phyloP scores from a whole-genome alignment of 2,329 filamentous ascomycete species.

The Fusarium longipes region DNA sequence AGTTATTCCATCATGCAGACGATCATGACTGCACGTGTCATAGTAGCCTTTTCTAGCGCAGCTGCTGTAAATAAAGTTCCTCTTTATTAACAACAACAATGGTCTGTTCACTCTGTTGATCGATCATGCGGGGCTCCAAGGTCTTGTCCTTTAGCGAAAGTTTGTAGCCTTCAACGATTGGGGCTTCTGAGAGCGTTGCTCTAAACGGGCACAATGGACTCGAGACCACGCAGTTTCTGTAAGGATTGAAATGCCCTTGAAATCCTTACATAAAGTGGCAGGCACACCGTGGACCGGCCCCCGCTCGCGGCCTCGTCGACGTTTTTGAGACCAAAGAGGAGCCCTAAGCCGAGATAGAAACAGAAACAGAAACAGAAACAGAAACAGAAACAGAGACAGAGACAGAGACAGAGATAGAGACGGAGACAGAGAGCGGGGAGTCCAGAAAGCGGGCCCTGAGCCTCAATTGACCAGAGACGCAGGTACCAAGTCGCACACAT shows the following conservation, averaged over 20 bases:
- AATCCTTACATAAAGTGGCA: conserved; percentile 3
- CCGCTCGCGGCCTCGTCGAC: conserved; percentile 10
- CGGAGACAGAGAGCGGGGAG: conserved; percentile 5
- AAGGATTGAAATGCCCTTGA: conserved; percentile 2
- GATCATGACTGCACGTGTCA: conserved; percentile 1
- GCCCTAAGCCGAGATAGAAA: conserved; percentile 20
- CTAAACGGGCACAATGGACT: conserved; percentile 12
- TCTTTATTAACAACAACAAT: conserved; percentile 16
- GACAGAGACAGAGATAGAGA: background rate
- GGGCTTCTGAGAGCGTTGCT: conserved; percentile 22
- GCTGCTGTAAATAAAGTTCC: conserved; percentile 22
- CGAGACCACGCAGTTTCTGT: background rate
- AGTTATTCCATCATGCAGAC: conserved; percentile 22
- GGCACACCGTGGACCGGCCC: conserved; percentile 1
- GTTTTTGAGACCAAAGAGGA: conserved; percentile 34
- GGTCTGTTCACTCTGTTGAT: conserved; percentile 28
- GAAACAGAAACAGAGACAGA: background rate
- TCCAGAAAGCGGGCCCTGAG: conserved; percentile 1
- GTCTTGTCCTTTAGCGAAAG: conserved; percentile 19
- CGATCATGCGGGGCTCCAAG: conserved; percentile 12
- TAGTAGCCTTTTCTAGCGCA: conserved; percentile 17
- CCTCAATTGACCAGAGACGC: conserved; percentile 18
- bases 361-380: background rate
- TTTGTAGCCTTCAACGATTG: conserved; percentile 23
- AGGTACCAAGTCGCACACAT: conserved; percentile 26